phyloP scores from a whole-genome alignment of 78 protist species.

The Dictyostelium discoideum region dicty_2.7 NC_007091.3:3178501-3179000 shows the following conservation, averaged over 20 bases:
- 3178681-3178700: neutral
- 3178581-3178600: neutral
- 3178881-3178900: too few species aligned
- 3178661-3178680: constrained; percentile 35
- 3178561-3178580: neutral
- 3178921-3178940: too few species aligned
- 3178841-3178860: too few species aligned
- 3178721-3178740: too few species aligned
- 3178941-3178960: too few species aligned
- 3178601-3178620: neutral
- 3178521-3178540: neutral
- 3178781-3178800: neutral
- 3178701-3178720: too few species aligned
- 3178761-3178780: too few species aligned
- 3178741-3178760: too few species aligned
- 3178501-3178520: constrained; percentile 61
- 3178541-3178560: neutral
- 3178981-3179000: too few species aligned
- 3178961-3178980: too few species aligned
- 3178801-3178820: neutral
- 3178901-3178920: too few species aligned
- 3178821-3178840: neutral
- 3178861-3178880: too few species aligned
- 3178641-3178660: constrained; percentile 61
- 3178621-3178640: constrained; percentile 58